A percentile compares a stretch with the other conserved stretches of the same genome.
These are phyloP conservation scores for Hypocrella siamensis DNA, from an alignment of 2,329 filamentous ascomycete genomes.

Conservation along the genomic window DNA sequence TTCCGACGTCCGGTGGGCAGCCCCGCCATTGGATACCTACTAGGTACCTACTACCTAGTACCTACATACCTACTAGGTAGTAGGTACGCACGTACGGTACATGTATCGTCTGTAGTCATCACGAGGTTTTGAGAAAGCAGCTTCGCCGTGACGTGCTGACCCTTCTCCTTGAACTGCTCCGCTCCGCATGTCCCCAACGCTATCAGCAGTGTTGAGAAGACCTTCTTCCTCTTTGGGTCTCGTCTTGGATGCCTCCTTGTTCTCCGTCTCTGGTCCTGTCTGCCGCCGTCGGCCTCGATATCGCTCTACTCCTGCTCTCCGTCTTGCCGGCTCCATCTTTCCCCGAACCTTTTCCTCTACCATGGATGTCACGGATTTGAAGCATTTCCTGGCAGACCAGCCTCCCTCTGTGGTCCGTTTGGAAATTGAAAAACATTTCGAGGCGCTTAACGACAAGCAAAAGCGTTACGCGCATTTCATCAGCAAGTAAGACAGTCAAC, in stretches of 20 bases:
- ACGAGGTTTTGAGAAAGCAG: no score
- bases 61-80: no score
- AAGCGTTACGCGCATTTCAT: conserved; percentile 88
- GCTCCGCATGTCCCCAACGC: no score
- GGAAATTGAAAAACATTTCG: conserved; percentile 86
- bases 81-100: no score
- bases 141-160: no score
- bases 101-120: no score
- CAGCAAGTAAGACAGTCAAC: conserved; percentile 44
- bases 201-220: no score
- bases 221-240: no score
- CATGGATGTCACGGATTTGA: conserved; percentile 45
- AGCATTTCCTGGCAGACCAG: conserved; percentile 78
- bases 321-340: background rate
- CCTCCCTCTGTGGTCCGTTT: conserved; percentile 79
- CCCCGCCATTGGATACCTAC: no score
- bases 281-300: conserved; percentile 8
- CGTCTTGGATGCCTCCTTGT: conserved; percentile 10
- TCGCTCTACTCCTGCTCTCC: background rate
- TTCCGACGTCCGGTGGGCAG: no score
- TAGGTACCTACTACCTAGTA: no score
- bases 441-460: conserved; percentile 56
- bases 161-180: no score
- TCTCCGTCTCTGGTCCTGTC: conserved; percentile 4
- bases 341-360: conserved; percentile 12